Evolutionary conservation across 129 eudicot genomes (phyloP).

Genomic region (Centrapalus pauciflorus): DNA sequence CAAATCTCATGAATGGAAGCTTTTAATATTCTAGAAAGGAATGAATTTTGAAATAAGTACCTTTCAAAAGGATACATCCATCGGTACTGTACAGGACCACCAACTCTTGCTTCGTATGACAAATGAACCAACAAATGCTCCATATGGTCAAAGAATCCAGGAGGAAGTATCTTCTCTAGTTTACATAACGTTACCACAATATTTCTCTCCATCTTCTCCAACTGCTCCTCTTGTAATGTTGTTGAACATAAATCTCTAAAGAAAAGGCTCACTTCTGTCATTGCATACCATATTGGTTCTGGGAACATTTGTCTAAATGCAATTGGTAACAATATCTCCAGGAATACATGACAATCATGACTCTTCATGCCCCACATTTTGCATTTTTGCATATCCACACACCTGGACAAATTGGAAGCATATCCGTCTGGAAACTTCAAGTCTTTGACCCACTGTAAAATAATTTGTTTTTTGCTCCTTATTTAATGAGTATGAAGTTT

Average conservation of each 20-base stretch:
- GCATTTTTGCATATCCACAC: background rate
- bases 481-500: background rate
- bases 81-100: constrained; percentile 11
- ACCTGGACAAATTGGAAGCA: background rate
- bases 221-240: background rate
- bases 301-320: background rate
- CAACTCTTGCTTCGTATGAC: constrained; percentile 3
- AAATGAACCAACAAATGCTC: constrained; percentile 8
- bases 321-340: background rate
- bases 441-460: background rate
- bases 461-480: background rate
- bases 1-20: no score
- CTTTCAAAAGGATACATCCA: constrained; percentile 23
- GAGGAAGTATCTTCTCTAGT: constrained; percentile 13
- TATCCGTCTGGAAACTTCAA: background rate
- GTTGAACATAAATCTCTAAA: background rate
- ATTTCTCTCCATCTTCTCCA: background rate
- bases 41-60: background rate
- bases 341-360: background rate
- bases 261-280: background rate
- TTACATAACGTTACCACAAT: constrained; percentile 2
- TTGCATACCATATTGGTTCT: background rate
- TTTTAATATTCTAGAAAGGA: no score
- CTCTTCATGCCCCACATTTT: background rate
- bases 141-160: constrained; percentile 13